Evolutionary conservation across 2,329 filamentous ascomycete species (phyloP), one percentile per base, ranked within the genome.

Genomic region (Decorospora gaudefroyi): DNA sequence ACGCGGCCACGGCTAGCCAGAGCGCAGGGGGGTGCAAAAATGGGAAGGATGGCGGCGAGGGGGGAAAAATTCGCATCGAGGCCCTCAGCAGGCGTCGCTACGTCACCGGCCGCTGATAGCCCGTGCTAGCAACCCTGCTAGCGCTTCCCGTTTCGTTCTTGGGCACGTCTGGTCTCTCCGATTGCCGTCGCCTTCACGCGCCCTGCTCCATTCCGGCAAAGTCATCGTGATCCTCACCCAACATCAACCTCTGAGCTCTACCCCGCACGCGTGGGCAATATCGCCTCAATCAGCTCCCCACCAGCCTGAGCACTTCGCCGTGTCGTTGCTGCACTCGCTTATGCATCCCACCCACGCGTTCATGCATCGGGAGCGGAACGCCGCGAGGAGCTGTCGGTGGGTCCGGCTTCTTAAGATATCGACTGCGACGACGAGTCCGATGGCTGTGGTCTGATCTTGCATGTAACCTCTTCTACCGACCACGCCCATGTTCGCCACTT

Each of bases 71-170:
- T 41, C 39, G 41, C 31, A 37, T 51, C 43, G 42, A 39, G 44
- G 49, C 43, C 35, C 23, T 18, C 33, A 26, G 32, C 37, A 29
- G 22, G 25, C 30, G 26, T 26, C 36, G 18, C 46, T 39, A 55
- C 51, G 51, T 55, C 51, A 55, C 46, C 25, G 42, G 43, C 38
- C 41, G 38, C 49, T 43, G 39, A 25, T 8, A 13, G 15, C 11
- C 32, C 33, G 13, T 23, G 29, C 27, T 18, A 26, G 19, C 30
- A 25, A 32, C 31, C 32, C 13, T 43, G 25, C 29, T 37, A 42
- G 35, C 40, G 34, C 31, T 17, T 33, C 36, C 21, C 22, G 13
- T 32, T 28, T 17, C 28, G 21, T 15, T 11, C 23, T 15, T 4
- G 29, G 17, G 11, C 25, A 35, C 29, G 8, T 27, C 12, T 16